Evolutionary conservation across 2,329 filamentous ascomycete species (phyloP).

Genomic region (Cladosporium sp.): DNA sequence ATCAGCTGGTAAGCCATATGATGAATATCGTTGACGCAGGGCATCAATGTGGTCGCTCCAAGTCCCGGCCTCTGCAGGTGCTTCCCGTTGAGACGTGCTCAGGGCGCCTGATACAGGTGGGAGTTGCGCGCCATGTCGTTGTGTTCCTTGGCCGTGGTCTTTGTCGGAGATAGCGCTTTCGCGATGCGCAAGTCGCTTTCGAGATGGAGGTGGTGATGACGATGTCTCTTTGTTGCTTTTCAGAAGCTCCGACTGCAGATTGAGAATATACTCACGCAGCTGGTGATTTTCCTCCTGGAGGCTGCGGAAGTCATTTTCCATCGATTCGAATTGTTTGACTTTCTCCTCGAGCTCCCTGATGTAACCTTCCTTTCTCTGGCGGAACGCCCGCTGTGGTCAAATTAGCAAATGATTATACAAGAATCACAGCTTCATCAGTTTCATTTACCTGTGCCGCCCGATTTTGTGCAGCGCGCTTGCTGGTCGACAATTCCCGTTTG

Average conservation of each 20-base stretch:
- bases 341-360: conserved; percentile 97
- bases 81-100: background rate
- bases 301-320: conserved; percentile 75
- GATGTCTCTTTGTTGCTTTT: conserved; percentile 79
- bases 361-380: conserved; percentile 95
- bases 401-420: background rate
- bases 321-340: conserved; percentile 71
- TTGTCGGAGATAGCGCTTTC: background rate
- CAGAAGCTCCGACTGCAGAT: conserved; percentile 79
- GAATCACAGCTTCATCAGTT: too few species aligned
- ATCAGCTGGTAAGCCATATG: conserved; percentile 25
- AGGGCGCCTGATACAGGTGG: background rate
- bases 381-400: conserved; percentile 74
- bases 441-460: conserved; percentile 95
- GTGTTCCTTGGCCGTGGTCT: conserved; percentile 21
- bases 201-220: conserved; percentile 40
- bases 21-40: conserved; percentile 21
- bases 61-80: background rate
- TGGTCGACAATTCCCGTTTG: conserved; percentile 89
- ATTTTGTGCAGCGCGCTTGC: conserved; percentile 95
- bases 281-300: conserved; percentile 86
- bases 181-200: conserved; percentile 12
- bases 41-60: conserved; percentile 16
- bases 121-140: conserved; percentile 16
- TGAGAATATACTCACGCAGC: conserved; percentile 87